These are phyloP conservation scores for Linum trigynum DNA, from an alignment of 345 rosid species.

Conservation along the genomic window DNA sequence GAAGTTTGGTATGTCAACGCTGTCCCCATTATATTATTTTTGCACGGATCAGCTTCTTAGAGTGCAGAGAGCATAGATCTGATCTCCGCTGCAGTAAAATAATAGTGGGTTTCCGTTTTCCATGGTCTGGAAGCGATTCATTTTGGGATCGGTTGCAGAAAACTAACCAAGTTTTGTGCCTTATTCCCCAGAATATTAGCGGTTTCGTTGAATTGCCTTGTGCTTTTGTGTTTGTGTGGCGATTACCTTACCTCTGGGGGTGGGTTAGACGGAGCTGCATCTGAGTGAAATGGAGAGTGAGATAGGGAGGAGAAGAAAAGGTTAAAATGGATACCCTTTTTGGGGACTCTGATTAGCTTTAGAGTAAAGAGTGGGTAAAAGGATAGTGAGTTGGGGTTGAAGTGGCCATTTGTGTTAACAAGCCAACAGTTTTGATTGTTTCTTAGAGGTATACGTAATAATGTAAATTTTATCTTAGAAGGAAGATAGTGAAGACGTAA, in stretches of 20 bases:
- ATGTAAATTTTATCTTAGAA: background rate
- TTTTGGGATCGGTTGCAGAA: background rate
- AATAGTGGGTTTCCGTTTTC: too few species aligned
- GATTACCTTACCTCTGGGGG: background rate
- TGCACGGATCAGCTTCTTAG: background rate
- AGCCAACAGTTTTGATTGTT: background rate
- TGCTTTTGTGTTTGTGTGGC: background rate
- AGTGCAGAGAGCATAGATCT: background rate
- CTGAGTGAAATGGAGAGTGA: constrained; percentile 6
- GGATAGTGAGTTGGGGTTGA: background rate
- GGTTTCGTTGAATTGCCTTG: background rate
- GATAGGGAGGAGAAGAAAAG: background rate
- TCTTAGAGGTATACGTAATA: background rate
- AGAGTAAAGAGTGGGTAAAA: constrained; percentile 6
- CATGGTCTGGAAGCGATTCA: too few species aligned
- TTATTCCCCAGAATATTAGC: constrained; percentile 1
- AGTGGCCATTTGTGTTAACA: background rate
- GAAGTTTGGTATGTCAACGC: background rate
- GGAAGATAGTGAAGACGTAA: background rate
- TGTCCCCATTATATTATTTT: background rate
- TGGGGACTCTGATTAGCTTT: background rate
- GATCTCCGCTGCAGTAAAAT: background rate
- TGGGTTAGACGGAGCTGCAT: background rate
- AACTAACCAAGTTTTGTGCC: constrained; percentile 2
- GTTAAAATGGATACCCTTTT: too few species aligned